A percentile compares a stretch with the other conserved stretches of the same genome.
These are phyloP conservation scores for Rubia yunnanensis DNA, from an alignment of 257 asterid genomes.

Conservation along the genomic window DNA sequence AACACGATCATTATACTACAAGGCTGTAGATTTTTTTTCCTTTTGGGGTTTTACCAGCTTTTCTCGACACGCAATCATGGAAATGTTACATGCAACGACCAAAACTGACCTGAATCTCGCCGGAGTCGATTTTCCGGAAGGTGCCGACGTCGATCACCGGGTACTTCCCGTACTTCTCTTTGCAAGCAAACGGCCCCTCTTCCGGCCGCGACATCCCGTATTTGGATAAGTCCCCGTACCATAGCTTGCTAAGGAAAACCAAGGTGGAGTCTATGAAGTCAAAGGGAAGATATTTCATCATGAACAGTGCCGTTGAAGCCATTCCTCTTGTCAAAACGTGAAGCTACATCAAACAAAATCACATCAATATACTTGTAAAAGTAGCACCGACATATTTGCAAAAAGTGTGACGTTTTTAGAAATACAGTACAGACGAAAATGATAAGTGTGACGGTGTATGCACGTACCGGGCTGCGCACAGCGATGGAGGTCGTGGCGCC, in stretches of 20 bases:
- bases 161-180: slow-evolving; percentile 50
- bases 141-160: slow-evolving; percentile 72
- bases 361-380: too few species aligned
- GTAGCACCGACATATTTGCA: too few species aligned
- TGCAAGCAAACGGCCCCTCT: slow-evolving; percentile 50
- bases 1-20: neutral
- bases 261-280: slow-evolving; percentile 31
- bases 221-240: slow-evolving; percentile 46
- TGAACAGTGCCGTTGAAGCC: slow-evolving; percentile 15
- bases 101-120: slow-evolving; percentile 54
- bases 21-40: neutral
- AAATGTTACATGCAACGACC: neutral
- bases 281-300: slow-evolving; percentile 20
- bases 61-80: slow-evolving; percentile 1
- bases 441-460: neutral
- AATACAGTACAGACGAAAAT: too few species aligned
- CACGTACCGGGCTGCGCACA: slow-evolving; percentile 63
- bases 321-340: slow-evolving; percentile 48
- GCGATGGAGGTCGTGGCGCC: slow-evolving; percentile 64
- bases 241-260: slow-evolving; percentile 29
- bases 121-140: slow-evolving; percentile 31
- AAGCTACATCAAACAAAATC: slow-evolving; percentile 24
- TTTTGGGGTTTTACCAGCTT: neutral
- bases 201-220: slow-evolving; percentile 50
- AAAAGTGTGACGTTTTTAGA: too few species aligned